These are phyloP conservation scores for Breviolum minutum DNA, from an alignment of 73 alveolate species.

Conservation along the genomic window DNA sequence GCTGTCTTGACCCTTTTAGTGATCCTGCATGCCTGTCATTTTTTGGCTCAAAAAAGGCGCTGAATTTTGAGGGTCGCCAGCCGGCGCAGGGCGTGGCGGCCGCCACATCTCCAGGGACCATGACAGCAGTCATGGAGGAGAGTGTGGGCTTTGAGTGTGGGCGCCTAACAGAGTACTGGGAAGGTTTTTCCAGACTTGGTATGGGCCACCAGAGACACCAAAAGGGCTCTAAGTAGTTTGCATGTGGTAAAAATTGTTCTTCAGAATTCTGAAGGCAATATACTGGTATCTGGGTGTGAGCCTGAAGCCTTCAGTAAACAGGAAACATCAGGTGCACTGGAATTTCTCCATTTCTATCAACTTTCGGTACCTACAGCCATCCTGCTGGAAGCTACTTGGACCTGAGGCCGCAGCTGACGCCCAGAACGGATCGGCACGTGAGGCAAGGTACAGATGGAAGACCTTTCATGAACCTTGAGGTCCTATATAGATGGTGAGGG, in stretches of 20 bases:
- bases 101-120: not conserved
- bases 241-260: too few species aligned
- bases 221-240: not conserved
- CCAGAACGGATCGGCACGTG: constrained; percentile 84
- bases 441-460: not conserved
- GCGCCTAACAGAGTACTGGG: not conserved
- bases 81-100: too few species aligned
- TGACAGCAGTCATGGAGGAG: constrained; percentile 12
- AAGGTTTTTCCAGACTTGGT: not conserved
- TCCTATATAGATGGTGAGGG: not conserved
- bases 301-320: too few species aligned
- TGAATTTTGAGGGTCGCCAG: not conserved
- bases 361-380: too few species aligned
- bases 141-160: constrained; percentile 15
- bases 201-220: not conserved
- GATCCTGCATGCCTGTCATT: not conserved
- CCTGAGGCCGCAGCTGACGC: constrained; percentile 94
- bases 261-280: too few species aligned
- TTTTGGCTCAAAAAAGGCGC: not conserved
- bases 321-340: too few species aligned
- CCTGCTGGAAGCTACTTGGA: not conserved
- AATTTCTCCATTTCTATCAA: too few species aligned
- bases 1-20: too few species aligned
- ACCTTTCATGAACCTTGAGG: not conserved
- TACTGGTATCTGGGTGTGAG: too few species aligned